Evolutionary conservation across 805 yeast genomes (phyloP).

Genomic region (Candida dajiaensis): DNA sequence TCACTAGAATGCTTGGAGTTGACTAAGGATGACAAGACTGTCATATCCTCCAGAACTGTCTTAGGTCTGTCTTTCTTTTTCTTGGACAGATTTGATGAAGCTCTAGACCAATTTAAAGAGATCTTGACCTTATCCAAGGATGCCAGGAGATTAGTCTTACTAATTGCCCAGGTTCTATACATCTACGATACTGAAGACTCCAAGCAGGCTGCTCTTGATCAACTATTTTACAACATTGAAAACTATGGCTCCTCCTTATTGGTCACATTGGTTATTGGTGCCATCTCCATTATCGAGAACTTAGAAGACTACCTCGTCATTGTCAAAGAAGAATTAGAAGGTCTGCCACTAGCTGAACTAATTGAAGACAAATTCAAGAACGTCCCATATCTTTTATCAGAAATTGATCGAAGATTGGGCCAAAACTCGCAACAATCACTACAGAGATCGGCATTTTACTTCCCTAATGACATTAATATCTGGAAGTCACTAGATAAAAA

Average conservation of each 20-base stretch:
- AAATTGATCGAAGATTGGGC: conserved; percentile 40
- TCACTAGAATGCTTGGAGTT: conserved; percentile 51
- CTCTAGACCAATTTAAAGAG: conserved; percentile 60
- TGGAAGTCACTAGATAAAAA: conserved; percentile 62
- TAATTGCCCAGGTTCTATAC: conserved; percentile 75
- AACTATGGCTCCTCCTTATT: conserved; percentile 59
- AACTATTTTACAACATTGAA: conserved; percentile 61
- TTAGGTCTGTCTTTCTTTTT: conserved; percentile 72
- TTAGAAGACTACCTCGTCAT: conserved; percentile 55
- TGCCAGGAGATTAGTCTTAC: conserved; percentile 59
- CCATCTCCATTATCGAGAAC: conserved; percentile 64
- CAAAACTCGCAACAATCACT: conserved; percentile 32
- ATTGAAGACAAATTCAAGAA: conserved; percentile 45
- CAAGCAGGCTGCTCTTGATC: conserved; percentile 79
- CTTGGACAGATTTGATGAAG: conserved; percentile 50
- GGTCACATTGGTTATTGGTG: conserved; percentile 72
- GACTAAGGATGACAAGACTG: conserved; percentile 30
- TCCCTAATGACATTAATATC: conserved; percentile 62
- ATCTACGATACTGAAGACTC: conserved; percentile 73
- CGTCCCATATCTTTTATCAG: conserved; percentile 54
- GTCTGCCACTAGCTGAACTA: conserved; percentile 40
- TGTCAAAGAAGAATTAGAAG: conserved; percentile 57
- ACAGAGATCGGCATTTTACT: conserved; percentile 67
- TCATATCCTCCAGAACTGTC: conserved; percentile 57
- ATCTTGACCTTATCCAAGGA: conserved; percentile 54